Evolutionary conservation across 768 basidiomycete species (phyloP).

Genomic region (Termitomyces sp.): DNA sequence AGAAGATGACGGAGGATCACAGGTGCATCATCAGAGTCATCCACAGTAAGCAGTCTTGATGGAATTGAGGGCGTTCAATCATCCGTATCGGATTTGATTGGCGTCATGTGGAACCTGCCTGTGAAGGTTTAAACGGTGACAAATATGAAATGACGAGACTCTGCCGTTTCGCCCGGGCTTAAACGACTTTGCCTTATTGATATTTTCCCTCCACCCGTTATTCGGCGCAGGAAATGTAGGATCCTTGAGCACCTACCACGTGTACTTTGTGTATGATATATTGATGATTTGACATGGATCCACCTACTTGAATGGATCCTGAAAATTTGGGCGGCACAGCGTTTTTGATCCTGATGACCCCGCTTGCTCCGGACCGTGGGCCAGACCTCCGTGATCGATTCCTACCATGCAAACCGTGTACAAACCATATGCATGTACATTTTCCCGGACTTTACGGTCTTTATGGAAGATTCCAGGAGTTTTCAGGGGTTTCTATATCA

Average conservation of each 20-base stretch:
- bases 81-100: slow-evolving; percentile 9
- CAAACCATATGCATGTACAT: no score
- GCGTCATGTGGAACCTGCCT: slow-evolving; percentile 8
- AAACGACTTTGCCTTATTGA: not conserved
- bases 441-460: no score
- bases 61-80: not conserved
- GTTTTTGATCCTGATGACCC: not conserved
- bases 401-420: no score
- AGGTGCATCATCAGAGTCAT: slow-evolving; percentile 7
- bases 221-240: no score
- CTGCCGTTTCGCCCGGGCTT: not conserved
- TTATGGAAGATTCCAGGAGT: no score
- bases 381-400: no score
- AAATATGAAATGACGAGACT: slow-evolving; percentile 5
- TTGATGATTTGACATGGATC: not conserved
- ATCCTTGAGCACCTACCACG: not conserved
- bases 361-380: not conserved
- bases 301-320: not conserved
- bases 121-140: slow-evolving; percentile 5
- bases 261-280: not conserved
- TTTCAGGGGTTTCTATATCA: no score
- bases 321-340: not conserved
- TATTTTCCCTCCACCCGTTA: not conserved
- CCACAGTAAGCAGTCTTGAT: slow-evolving; percentile 4
- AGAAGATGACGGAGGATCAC: not conserved